A percentile compares a stretch with the other conserved stretches of the same genome.
These are phyloP conservation scores for Microbotryum scabiosae DNA, from an alignment of 1,284 basidiomycete species.

Conservation along the genomic window DNA sequence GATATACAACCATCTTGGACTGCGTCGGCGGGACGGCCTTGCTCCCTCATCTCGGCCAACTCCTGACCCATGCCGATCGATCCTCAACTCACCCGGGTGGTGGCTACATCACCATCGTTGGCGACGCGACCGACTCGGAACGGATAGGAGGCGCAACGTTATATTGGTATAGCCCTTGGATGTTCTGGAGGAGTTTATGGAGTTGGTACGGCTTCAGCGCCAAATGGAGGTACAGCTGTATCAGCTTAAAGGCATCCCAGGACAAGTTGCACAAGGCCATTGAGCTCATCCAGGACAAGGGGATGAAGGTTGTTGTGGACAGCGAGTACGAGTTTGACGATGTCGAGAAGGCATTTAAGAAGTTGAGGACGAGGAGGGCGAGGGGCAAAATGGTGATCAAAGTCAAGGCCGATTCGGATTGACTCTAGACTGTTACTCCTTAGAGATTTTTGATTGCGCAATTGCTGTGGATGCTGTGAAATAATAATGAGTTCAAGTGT, in stretches of 20 bases:
- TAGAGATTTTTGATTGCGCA: no score
- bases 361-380: slow-evolving; percentile 50
- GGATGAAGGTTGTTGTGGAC: slow-evolving; percentile 50
- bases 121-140: slow-evolving; percentile 19
- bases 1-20: slow-evolving; percentile 39
- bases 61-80: slow-evolving; percentile 22
- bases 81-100: not conserved
- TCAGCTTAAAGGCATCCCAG: slow-evolving; percentile 27
- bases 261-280: slow-evolving; percentile 33
- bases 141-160: slow-evolving; percentile 34
- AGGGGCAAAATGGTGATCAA: slow-evolving; percentile 53
- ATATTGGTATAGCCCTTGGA: slow-evolving; percentile 19
- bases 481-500: no score
- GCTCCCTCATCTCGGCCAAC: slow-evolving; percentile 31
- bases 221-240: slow-evolving; percentile 32
- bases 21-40: slow-evolving; percentile 33
- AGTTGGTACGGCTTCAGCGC: slow-evolving; percentile 12
- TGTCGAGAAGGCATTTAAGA: slow-evolving; percentile 53
- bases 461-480: no score
- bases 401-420: slow-evolving; percentile 7
- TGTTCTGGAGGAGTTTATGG: slow-evolving; percentile 10
- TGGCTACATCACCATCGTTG: slow-evolving; percentile 20
- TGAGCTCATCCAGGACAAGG: slow-evolving; percentile 38
- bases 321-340: slow-evolving; percentile 54
- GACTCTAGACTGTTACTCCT: no score